Evolutionary conservation across 148 eudicot species (phyloP).

Genomic region (Vaccinium macrocarpon): DNA sequence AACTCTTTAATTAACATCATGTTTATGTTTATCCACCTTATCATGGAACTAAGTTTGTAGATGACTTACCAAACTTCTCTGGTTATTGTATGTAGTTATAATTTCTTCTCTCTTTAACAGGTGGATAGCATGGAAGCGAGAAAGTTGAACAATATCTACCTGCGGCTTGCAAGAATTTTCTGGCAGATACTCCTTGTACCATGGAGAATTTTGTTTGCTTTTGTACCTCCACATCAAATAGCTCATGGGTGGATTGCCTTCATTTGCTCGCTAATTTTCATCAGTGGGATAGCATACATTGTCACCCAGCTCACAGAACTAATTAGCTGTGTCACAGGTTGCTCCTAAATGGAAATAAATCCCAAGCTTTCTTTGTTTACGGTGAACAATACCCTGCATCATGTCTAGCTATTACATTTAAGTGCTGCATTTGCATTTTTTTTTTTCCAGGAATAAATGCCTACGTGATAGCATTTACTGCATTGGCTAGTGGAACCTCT

Average conservation of each 20-base stretch:
- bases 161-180: conserved; percentile 32
- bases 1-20: background rate
- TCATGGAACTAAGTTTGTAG: background rate
- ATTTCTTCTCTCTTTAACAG: conserved; percentile 37
- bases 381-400: background rate
- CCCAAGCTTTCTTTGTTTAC: background rate
- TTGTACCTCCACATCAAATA: conserved; percentile 75
- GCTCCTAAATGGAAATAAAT: conserved; percentile 6
- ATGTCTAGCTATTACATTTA: background rate
- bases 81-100: background rate
- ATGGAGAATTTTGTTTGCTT: conserved; percentile 76
- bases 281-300: conserved; percentile 73
- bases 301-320: conserved; percentile 73
- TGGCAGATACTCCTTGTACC: conserved; percentile 67
- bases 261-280: conserved; percentile 65
- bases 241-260: conserved; percentile 96
- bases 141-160: conserved; percentile 32
- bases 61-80: conserved; percentile 1
- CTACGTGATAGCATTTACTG: conserved; percentile 87
- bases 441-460: conserved; percentile 61
- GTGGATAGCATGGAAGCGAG: conserved; percentile 40
- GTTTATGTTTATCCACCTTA: background rate
- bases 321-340: conserved; percentile 92
- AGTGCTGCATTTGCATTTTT: background rate
- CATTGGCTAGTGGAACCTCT: conserved; percentile 83